Evolutionary conservation across 495 filamentous ascomycete genomes (phyloP).

Genomic region (Polyplosphaeria fusca): DNA sequence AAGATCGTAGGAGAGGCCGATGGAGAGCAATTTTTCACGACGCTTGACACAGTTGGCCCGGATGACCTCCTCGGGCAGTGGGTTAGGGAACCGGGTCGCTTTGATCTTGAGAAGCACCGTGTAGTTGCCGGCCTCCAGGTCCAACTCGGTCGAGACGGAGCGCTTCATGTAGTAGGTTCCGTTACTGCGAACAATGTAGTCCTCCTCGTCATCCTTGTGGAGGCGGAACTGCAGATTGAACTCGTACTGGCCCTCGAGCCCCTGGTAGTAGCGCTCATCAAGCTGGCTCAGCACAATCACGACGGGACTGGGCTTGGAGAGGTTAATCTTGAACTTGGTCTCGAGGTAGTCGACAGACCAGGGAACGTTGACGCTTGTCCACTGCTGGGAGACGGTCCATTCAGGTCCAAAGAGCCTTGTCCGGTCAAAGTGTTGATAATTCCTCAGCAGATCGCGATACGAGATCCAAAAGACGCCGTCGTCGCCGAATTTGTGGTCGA

Average conservation of each 20-base stretch:
- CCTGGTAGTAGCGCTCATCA: conserved; percentile 80
- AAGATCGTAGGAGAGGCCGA: conserved; percentile 78
- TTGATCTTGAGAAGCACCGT: conserved; percentile 74
- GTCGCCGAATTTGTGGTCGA: conserved; percentile 82
- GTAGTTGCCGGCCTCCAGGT: conserved; percentile 80
- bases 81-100: conserved; percentile 54
- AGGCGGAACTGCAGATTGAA: conserved; percentile 79
- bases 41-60: conserved; percentile 56
- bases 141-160: conserved; percentile 76
- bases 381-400: conserved; percentile 79
- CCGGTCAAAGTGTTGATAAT: conserved; percentile 78
- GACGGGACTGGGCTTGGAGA: conserved; percentile 63
- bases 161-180: conserved; percentile 67
- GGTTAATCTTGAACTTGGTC: conserved; percentile 72
- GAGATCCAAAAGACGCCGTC: conserved; percentile 78
- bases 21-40: conserved; percentile 78
- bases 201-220: conserved; percentile 73
- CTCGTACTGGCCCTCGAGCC: conserved; percentile 75
- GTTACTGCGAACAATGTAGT: conserved; percentile 80
- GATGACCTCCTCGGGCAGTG: conserved; percentile 67
- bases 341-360: conserved; percentile 83
- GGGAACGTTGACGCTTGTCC: conserved; percentile 80
- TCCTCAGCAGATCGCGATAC: conserved; percentile 77
- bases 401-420: conserved; percentile 83
- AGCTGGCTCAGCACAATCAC: conserved; percentile 82